Percentiles rank a stretch among this genome's conserved stretches.
phyloP scores from a whole-genome alignment of 2,329 filamentous ascomycete species.

The Claviceps pazoutovae region DNA sequence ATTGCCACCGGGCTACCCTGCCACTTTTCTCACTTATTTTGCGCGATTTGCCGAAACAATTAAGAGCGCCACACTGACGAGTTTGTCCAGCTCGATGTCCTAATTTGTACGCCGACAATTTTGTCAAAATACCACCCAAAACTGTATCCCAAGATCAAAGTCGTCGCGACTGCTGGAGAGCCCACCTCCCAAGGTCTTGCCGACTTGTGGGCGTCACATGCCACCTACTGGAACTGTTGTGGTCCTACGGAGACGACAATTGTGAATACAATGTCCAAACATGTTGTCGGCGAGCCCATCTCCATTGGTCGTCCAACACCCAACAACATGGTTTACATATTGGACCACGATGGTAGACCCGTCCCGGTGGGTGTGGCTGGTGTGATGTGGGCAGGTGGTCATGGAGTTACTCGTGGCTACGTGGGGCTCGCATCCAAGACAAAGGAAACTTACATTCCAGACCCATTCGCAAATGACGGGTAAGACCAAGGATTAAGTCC shows the following conservation, averaged over 20 bases:
- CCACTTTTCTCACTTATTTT: neutral
- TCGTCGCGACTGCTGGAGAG: conserved; percentile 41
- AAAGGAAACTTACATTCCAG: conserved; percentile 31
- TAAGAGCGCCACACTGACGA: neutral
- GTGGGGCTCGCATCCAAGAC: conserved; percentile 39
- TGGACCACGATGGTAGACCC: conserved; percentile 31
- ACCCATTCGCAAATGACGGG: conserved; percentile 38
- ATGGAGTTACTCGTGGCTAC: conserved; percentile 41
- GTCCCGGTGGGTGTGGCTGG: conserved; percentile 34
- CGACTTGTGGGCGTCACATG: conserved; percentile 37
- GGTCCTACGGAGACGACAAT: conserved; percentile 48
- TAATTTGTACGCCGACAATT: conserved; percentile 43
- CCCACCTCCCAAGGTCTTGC: conserved; percentile 35
- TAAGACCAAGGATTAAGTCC: conserved; percentile 15
- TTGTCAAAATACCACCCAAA: conserved; percentile 33
- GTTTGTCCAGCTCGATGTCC: conserved; percentile 27
- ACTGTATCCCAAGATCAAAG: conserved; percentile 36
- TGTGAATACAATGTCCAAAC: conserved; percentile 41
- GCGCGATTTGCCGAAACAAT: too few relatives aligned
- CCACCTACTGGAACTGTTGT: conserved; percentile 41
- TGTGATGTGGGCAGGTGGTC: conserved; percentile 42
- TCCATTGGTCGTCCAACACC: conserved; percentile 42
- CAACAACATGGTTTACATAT: conserved; percentile 42
- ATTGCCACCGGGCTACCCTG: neutral
- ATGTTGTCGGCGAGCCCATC: conserved; percentile 29